Evolutionary conservation across 1,284 basidiomycete genomes (phyloP).

Genomic region (Rhodotorula sp.): DNA sequence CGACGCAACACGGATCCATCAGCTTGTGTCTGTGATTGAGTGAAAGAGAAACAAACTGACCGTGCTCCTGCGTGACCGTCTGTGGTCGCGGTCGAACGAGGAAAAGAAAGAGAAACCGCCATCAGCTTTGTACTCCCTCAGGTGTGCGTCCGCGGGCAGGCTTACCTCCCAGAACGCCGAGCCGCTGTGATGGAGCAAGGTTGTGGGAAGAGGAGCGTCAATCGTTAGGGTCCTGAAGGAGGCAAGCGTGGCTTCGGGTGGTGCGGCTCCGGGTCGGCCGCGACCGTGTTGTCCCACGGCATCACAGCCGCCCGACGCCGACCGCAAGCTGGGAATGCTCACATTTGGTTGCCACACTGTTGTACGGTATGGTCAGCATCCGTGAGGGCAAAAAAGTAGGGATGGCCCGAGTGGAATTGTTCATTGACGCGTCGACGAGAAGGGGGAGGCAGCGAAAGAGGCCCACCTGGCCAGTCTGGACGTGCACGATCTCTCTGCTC

Average conservation of each 20-base stretch:
- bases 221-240: background rate
- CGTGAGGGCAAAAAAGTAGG: background rate
- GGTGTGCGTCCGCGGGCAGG: constrained; percentile 46
- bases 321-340: background rate
- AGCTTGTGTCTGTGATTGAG: background rate
- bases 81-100: constrained; percentile 36
- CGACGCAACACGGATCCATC: background rate
- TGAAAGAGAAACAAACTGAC: background rate
- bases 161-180: constrained; percentile 88
- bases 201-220: background rate
- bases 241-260: background rate
- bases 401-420: background rate
- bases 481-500: constrained; percentile 79
- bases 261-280: background rate
- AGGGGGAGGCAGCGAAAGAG: constrained; percentile 42
- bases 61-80: constrained; percentile 90
- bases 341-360: constrained; percentile 23
- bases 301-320: no score
- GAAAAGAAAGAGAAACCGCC: no score
- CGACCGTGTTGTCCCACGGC: no score
- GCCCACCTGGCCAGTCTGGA: constrained; percentile 86
- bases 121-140: background rate
- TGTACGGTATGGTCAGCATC: background rate
- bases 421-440: background rate
- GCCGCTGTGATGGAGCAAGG: constrained; percentile 24